A percentile compares a stretch with the other conserved stretches of the same genome.
Evolutionary conservation across 2,329 filamentous ascomycete genomes (phyloP).

Genomic region (Madurella mycetomatis): DNA sequence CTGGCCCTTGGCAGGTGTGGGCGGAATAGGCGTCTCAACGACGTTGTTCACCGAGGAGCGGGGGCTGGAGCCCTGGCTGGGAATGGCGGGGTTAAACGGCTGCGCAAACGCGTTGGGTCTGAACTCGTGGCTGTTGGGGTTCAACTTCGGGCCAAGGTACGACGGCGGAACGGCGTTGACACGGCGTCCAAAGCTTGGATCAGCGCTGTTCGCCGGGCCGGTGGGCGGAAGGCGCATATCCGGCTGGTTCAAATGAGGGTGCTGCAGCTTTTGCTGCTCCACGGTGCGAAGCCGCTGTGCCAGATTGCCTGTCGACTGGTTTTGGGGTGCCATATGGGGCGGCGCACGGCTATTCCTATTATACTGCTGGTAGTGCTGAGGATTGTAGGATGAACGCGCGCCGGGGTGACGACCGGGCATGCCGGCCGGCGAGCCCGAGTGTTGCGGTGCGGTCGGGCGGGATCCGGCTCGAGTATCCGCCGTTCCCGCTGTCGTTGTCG

Average conservation of each 20-base stretch:
- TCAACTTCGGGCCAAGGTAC: constrained; percentile 54
- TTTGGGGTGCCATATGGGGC: constrained; percentile 39
- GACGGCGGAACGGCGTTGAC: constrained; percentile 45
- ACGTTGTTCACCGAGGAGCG: constrained; percentile 54
- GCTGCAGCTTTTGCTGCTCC: constrained; percentile 49
- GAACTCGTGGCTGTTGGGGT: constrained; percentile 71
- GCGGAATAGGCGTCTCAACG: constrained; percentile 32
- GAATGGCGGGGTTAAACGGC: constrained; percentile 70
- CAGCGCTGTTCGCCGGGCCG: constrained; percentile 59
- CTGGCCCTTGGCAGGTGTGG: constrained; percentile 39
- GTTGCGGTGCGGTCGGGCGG: constrained; percentile 35
- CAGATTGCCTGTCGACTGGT: constrained; percentile 43
- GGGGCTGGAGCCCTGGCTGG: constrained; percentile 70
- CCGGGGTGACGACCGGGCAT: constrained; percentile 43
- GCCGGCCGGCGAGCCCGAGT: constrained; percentile 29
- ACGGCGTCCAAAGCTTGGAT: constrained; percentile 51
- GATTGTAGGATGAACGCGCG: constrained; percentile 46
- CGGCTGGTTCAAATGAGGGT: constrained; percentile 28
- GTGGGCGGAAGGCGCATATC: constrained; percentile 63
- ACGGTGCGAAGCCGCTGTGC: constrained; percentile 48
- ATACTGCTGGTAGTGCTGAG: constrained; percentile 43
- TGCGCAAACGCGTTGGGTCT: constrained; percentile 77
- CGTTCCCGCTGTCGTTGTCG: constrained; percentile 17
- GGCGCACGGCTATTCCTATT: constrained; percentile 46
- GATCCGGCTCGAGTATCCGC: constrained; percentile 20